A percentile compares a stretch with the other conserved stretches of the same genome.
Conservation (phyloP, 495 filamentous ascomycete species). For the Tuber microsphaerosporum region DNA sequence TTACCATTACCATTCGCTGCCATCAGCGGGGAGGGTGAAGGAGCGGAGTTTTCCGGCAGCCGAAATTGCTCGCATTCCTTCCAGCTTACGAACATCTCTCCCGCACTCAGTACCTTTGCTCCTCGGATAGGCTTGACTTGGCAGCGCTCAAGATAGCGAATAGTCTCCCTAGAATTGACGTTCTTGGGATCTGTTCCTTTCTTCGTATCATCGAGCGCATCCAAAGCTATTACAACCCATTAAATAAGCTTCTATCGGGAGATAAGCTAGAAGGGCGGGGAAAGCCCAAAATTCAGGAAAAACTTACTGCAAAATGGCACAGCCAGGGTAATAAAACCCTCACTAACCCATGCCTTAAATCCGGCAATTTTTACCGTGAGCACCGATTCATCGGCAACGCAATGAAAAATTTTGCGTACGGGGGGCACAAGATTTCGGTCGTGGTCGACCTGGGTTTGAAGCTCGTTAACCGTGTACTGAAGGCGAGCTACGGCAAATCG, state of each 20-base stretch:
- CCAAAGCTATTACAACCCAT: constrained; percentile 33
- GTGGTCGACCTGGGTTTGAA: constrained; percentile 40
- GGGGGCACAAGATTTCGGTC: constrained; percentile 39
- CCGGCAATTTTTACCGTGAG: constrained; percentile 62
- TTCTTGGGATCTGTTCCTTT: constrained; percentile 52
- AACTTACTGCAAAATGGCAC: constrained; percentile 63
- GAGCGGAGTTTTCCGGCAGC: constrained; percentile 37
- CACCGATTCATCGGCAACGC: constrained; percentile 67
- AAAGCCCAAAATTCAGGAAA: not conserved
- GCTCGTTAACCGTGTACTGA: constrained; percentile 46
- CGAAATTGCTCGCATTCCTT: constrained; percentile 56
- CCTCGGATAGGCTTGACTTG: constrained; percentile 50
- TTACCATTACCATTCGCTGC: constrained; percentile 25
- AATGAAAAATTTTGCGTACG: constrained; percentile 60
- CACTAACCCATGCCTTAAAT: constrained; percentile 61
- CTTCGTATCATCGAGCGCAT: constrained; percentile 50
- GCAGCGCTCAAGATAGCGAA: constrained; percentile 59
- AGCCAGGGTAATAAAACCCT: constrained; percentile 58
- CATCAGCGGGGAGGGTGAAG: constrained; percentile 38
- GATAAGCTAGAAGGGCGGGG: constrained; percentile 5
- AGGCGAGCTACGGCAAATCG: constrained; percentile 43
- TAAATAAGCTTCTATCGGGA: constrained; percentile 11
- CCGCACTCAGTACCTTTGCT: constrained; percentile 52
- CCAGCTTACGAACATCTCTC: constrained; percentile 56
- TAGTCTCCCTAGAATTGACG: constrained; percentile 57